Evolutionary conservation across 2,329 filamentous ascomycete genomes (phyloP), one percentile per base, ranked within the genome.

Genomic region (Ophiostoma pallidulum): DNA sequence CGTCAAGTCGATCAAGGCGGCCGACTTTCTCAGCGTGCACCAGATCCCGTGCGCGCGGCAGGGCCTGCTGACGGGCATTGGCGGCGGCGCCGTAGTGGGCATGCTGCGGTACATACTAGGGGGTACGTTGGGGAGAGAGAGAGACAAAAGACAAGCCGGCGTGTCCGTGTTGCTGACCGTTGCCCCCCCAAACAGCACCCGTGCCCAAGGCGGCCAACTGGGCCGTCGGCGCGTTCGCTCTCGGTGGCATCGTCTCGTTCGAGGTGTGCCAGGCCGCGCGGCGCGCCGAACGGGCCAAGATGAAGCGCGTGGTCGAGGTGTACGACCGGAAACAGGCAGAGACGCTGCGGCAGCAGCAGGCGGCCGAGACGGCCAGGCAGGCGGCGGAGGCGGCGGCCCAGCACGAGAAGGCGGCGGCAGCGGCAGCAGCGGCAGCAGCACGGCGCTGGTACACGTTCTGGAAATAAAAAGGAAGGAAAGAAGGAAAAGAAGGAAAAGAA

Each of bases 261-360:
- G 87, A 96, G 66, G 88, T 84, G 59, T 97, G 91, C 67, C 81
- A 89, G 59, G 82, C 81, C 56, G 75, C 77, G 52, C 75, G 89
- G 50, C 72, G 77, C 41, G 74, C 83, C 51, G 91, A 97, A 66
- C 78, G 82, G 57, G 78, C 82, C 52, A 84, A 87, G 53, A 91
- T 98, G 81, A 84, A 85, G 63, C 74, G 88, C 54, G 86, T 86
- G 4, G 83, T 94, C 47, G 87, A 94, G 61, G 78, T 92, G 50
- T 83, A 91, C 64, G 80, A 84, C 59, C 72, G 77, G 57, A 81
- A 89, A 64, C 81, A 86, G 59, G 71, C 74, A 4, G 80, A 85
- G 63, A 43, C 71, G 31, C 66, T 64, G 38, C 58, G 61, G 38
- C 60, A 66, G 38, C 58, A 61, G 38, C 60, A 66, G n/a, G 77